Evolutionary conservation across 306 rosid genomes (phyloP), one percentile per base, ranked within the genome.

Genomic region (Lupinus albus): DNA sequence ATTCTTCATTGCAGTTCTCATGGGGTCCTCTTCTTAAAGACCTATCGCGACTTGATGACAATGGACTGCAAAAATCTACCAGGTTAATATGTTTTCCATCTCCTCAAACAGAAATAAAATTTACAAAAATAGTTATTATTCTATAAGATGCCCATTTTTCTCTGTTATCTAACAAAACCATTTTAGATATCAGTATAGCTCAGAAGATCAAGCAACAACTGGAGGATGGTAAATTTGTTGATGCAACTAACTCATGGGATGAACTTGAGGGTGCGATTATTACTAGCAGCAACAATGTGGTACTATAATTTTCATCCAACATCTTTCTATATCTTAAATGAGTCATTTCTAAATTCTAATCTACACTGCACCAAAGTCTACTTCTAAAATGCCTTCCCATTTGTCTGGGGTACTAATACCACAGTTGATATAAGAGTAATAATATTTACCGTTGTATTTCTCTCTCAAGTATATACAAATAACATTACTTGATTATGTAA

Each of bases 1-100:
- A 46, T 59, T 30, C 36, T 3, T 61, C 41, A 46, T 28, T 76
- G 61, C 80, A 93, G 99, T 56, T 78, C 45, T 86, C 99, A 38
- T 93, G 99, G 99, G 99, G 94, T 76, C 94, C 96, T 67, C 94
- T 93, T 65, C 97, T 93, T 35, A 86, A 88, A 78, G 97, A 90
- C 44, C 67, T 93, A 11, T 93, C 99, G 6, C 53, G 99, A 32
- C 76, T 93, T 17, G 97, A 85, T 30, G 81, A 82, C 61, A 78
- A 67, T 47, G 91, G 94, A 20, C 57, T 88, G 51, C 73, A 80
- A 73, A 38, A 50, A 60, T 82, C 96, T 67, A 79, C 86, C 84
- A 75, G 82, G 98, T 86, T 39, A 54, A 21, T 75, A 14, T 48
- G 8, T 33, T 65, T 70, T 53, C 44, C 55, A 58, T 18, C 42